These are phyloP conservation scores for Cladochytrium replicatum DNA, from an alignment of 192 early-diverging fungal genomes.

Conservation along the genomic window DNA sequence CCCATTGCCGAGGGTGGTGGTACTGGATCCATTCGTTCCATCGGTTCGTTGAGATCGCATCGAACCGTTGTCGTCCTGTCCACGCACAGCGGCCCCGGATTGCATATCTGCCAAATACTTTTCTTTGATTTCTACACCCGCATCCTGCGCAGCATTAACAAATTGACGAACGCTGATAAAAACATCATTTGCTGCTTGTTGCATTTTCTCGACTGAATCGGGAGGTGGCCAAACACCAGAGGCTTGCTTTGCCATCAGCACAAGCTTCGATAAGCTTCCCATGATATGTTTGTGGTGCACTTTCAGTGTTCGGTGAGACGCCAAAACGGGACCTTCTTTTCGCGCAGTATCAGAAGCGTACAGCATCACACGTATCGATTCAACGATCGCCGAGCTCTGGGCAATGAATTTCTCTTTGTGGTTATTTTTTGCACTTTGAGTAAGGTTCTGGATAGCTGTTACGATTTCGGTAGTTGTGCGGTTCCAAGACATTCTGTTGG, in stretches of 20 bases:
- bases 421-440: slow-evolving; percentile 24
- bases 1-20: too few relatives aligned
- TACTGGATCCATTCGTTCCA: too few relatives aligned
- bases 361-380: slow-evolving; percentile 43
- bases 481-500: slow-evolving; percentile 22
- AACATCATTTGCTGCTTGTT: slow-evolving; percentile 65
- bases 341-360: slow-evolving; percentile 30
- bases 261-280: slow-evolving; percentile 31
- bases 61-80: background rate
- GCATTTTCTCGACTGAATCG: slow-evolving; percentile 65
- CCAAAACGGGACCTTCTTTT: slow-evolving; percentile 20
- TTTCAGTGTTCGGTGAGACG: slow-evolving; percentile 48
- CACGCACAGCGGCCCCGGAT: background rate
- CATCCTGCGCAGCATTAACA: slow-evolving; percentile 54
- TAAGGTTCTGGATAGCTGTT: slow-evolving; percentile 23
- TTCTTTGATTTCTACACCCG: slow-evolving; percentile 20
- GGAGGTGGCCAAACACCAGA: slow-evolving; percentile 43
- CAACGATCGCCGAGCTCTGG: slow-evolving; percentile 29
- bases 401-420: slow-evolving; percentile 31
- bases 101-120: slow-evolving; percentile 4
- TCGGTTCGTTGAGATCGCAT: too few relatives aligned
- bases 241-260: slow-evolving; percentile 30
- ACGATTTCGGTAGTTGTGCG: slow-evolving; percentile 30
- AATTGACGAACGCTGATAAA: slow-evolving; percentile 67
- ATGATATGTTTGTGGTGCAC: slow-evolving; percentile 67